Evolutionary conservation across 2,329 filamentous ascomycete species (phyloP), one percentile per base, ranked within the genome.

Genomic region (Lomentospora prolificans): DNA sequence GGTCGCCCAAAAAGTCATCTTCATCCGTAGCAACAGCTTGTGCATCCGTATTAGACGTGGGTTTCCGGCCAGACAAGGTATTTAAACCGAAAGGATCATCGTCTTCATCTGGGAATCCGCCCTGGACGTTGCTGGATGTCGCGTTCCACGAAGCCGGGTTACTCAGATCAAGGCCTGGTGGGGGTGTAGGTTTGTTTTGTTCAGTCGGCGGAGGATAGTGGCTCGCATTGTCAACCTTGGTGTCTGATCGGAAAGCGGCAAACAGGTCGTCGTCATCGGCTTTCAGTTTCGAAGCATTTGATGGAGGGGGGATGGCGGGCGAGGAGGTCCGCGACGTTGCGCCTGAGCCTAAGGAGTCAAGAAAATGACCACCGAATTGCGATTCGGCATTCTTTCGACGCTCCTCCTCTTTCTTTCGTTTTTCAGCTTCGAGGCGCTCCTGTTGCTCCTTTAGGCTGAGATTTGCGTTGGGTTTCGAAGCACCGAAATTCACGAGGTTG

Each of bases 41-140:
- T 27, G 53, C 27, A n/a, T n/a, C 22, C 5, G 53, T 14, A 39
- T 12, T 31, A 12, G 39, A 2, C 12, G 53, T 27, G 8, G 53
- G 10, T 7, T 41, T 28, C 27, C 53, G 39, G 5, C 10, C 24
- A n/a, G 41, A 10, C 19, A 46, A 24, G n/a, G 67, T 60, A 86
- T 77, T 85, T 33, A 96, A 73, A 1, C 89, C 92, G 67, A 97
- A 96, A 2, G 90, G 89, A 65, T 96, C 90, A 65, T 95, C 90
- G 62, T 96, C 89, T 57, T 92, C 86, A 28, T 80, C 75, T 10
- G 68, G 72, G 59, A 84, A 71, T 0, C 62, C 67, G 9, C 64
- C 66, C 46, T 64, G 63, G 55, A 65, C 64, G 1, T 69, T 60
- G 17, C 62, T 57, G 3, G 65, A 48, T 25, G 71, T 66, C 55